Percentiles rank a stretch among this genome's conserved stretches.
Conservation (phyloP, 495 filamentous ascomycete genomes). For the Xylaria palmicola region DNA sequence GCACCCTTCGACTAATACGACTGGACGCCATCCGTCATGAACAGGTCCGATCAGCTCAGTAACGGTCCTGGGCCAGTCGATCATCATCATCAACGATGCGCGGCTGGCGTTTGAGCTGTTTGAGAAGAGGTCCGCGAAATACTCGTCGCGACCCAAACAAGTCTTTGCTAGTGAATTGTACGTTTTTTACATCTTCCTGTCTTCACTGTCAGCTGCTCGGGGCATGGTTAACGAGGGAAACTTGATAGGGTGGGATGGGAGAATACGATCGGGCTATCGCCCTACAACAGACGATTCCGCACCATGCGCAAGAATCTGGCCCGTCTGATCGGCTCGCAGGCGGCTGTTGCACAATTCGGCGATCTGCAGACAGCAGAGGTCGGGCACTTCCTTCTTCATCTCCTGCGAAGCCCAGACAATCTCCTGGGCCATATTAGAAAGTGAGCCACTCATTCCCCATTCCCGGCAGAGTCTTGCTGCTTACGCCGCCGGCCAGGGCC, state of each 20-base stretch:
- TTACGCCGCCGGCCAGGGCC: conserved; percentile 16
- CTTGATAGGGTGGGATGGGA: conserved; percentile 34
- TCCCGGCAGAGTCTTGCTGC: not conserved
- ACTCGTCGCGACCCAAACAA: conserved; percentile 43
- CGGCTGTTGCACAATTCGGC: conserved; percentile 34
- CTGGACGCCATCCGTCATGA: not conserved
- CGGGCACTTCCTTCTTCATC: conserved; percentile 42
- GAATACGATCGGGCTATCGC: conserved; percentile 33
- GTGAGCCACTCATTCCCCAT: conserved; percentile 17
- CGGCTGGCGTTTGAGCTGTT: conserved; percentile 44
- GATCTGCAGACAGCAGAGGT: conserved; percentile 41
- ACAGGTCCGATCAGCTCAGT: conserved; percentile 55
- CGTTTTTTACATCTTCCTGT: not conserved
- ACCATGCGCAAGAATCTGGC: conserved; percentile 42
- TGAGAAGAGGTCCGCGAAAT: conserved; percentile 44
- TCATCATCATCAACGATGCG: conserved; percentile 50
- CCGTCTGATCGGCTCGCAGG: conserved; percentile 36
- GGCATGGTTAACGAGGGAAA: not conserved
- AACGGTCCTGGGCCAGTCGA: conserved; percentile 45
- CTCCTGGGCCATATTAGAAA: conserved; percentile 42
- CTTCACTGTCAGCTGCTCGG: not conserved
- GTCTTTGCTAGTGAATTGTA: conserved; percentile 45
- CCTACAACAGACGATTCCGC: conserved; percentile 39
- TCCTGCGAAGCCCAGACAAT: conserved; percentile 37
- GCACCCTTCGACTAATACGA: too few species aligned